These are phyloP conservation scores for Daedaleopsis sinensis DNA, from an alignment of 768 basidiomycete genomes.

Conservation along the genomic window DNA sequence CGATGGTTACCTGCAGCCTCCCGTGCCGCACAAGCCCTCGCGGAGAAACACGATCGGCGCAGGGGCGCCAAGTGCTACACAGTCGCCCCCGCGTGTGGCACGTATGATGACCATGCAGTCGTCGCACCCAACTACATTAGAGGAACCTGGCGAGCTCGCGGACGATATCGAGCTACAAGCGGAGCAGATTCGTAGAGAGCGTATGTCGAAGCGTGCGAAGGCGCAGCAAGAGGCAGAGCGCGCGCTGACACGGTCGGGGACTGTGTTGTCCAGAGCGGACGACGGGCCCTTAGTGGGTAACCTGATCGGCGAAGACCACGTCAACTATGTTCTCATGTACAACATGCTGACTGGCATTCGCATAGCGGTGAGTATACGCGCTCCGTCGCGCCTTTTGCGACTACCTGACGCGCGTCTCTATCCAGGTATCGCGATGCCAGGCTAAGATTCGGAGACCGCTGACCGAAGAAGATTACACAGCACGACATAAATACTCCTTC, in stretches of 20 bases:
- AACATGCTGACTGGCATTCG: constrained; percentile 99
- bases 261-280: constrained; percentile 29
- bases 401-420: constrained; percentile 2
- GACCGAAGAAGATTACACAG: constrained; percentile 83
- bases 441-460: constrained; percentile 90
- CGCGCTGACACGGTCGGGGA: constrained; percentile 44
- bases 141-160: constrained; percentile 59
- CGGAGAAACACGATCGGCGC: constrained; percentile 78
- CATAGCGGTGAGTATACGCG: constrained; percentile 70
- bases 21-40: constrained; percentile 41
- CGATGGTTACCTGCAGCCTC: constrained; percentile 59
- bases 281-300: constrained; percentile 82
- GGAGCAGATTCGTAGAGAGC: constrained; percentile 81
- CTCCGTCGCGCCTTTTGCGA: not conserved
- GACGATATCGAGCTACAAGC: constrained; percentile 88
- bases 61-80: constrained; percentile 8
- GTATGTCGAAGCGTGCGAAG: constrained; percentile 71
- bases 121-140: constrained; percentile 24
- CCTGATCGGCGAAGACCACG: constrained; percentile 96
- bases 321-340: constrained; percentile 99
- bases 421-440: constrained; percentile 90
- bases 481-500: constrained; percentile 94
- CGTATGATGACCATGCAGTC: constrained; percentile 26
- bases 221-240: constrained; percentile 61
- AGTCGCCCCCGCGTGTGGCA: constrained; percentile 21